Percentiles rank a stretch among this genome's conserved stretches.
Conservation (phyloP, 495 filamentous ascomycete species). For the Cairneyella variabilis region DNA sequence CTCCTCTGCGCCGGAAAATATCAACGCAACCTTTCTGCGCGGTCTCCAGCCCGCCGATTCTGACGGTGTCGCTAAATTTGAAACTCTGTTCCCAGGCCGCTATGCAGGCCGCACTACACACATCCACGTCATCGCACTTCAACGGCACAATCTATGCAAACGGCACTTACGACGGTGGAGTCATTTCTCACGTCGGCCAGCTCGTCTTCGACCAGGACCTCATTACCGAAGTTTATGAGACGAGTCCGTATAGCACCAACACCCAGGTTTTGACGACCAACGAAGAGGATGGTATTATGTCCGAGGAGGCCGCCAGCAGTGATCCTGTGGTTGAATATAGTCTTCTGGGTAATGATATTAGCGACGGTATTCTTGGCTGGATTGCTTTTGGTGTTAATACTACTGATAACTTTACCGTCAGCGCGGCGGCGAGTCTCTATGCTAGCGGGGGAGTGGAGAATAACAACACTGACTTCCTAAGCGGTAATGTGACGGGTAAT, state of each 20-base stretch:
- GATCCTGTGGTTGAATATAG: slow-evolving; percentile 55
- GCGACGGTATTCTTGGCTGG: no score
- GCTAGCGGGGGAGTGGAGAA: no score
- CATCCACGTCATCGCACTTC: slow-evolving; percentile 18
- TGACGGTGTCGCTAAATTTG: slow-evolving; percentile 50
- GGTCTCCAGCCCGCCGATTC: slow-evolving; percentile 44
- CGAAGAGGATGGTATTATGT: slow-evolving; percentile 45
- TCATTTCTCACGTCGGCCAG: background rate
- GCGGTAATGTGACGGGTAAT: no score
- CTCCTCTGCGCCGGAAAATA: background rate
- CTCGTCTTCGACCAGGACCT: slow-evolving; percentile 50
- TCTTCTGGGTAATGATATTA: slow-evolving; percentile 34
- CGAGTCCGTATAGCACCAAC: slow-evolving; percentile 50
- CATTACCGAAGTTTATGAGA: slow-evolving; percentile 40
- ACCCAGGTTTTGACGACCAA: slow-evolving; percentile 45
- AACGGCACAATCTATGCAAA: background rate
- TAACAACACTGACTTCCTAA: no score
- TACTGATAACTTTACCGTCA: no score
- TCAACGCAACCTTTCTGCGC: slow-evolving; percentile 32
- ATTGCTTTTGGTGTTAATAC: no score
- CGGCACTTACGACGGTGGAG: background rate
- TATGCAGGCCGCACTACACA: slow-evolving; percentile 51
- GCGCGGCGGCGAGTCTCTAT: no score
- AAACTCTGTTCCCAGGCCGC: slow-evolving; percentile 54
- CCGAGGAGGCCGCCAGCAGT: slow-evolving; percentile 38